Evolutionary conservation across 2,329 filamentous ascomycete species (phyloP).

Genomic region (Fusarium sp.): DNA sequence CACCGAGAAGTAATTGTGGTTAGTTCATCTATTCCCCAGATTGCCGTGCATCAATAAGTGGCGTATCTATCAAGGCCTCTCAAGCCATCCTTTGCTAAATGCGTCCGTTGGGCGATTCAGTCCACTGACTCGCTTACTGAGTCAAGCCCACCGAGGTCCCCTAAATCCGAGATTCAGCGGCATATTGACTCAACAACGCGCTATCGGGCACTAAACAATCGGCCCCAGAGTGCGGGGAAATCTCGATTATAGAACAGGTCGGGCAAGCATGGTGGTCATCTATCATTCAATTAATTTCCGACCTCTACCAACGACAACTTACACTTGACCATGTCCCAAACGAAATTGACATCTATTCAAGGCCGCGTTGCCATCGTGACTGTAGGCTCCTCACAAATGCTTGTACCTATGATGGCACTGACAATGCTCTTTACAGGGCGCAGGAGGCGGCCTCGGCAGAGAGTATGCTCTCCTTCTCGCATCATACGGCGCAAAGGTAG

Average conservation of each 20-base stretch:
- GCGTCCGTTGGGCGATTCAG: background rate
- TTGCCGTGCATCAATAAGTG: background rate
- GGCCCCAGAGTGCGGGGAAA: background rate
- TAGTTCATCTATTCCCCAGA: background rate
- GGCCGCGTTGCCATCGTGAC: background rate
- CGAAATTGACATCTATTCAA: background rate
- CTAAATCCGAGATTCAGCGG: background rate
- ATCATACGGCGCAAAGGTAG: background rate
- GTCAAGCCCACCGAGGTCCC: background rate
- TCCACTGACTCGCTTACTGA: background rate
- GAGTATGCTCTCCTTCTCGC: background rate
- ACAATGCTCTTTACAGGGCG: background rate
- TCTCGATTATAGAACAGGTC: background rate
- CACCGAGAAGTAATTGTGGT: background rate
- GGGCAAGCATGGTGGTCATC: rapidly evolving
- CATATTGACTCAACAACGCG: background rate
- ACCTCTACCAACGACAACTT: background rate
- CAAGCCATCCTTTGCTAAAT: background rate
- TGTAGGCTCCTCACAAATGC: rapidly evolving
- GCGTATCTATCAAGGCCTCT: background rate
- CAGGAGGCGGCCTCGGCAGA: background rate
- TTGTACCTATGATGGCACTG: background rate
- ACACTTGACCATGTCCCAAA: background rate
- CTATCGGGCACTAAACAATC: background rate
- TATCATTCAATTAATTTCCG: background rate